Evolutionary conservation across 345 rosid species (phyloP).

Genomic region (Populus deltoides): DNA sequence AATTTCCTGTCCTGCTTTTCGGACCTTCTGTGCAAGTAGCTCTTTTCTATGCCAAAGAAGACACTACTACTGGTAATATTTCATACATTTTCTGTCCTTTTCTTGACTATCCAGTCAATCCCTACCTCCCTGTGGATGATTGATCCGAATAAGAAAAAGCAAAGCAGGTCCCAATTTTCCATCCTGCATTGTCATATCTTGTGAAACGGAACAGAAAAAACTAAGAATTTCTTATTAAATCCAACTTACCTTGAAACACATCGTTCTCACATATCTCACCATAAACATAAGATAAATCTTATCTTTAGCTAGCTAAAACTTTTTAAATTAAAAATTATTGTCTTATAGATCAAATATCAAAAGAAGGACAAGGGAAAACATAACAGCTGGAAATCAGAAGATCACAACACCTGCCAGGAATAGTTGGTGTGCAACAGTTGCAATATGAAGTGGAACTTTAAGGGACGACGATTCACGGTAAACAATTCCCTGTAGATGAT

Average conservation of each 20-base stretch:
- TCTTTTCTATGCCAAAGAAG: not conserved
- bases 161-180: too few relatives aligned
- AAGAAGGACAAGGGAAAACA: not conserved
- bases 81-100: too few relatives aligned
- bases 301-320: not conserved
- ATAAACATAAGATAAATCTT: too few relatives aligned
- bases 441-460: slow-evolving; percentile 78
- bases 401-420: slow-evolving; percentile 64
- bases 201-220: too few relatives aligned
- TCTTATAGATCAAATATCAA: not conserved
- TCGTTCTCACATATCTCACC: too few relatives aligned
- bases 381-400: not conserved
- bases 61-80: not conserved
- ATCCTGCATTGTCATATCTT: too few relatives aligned
- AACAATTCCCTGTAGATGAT: slow-evolving; percentile 75
- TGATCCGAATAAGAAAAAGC: too few relatives aligned
- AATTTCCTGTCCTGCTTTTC: not conserved
- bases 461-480: slow-evolving; percentile 61
- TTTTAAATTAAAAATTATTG: not conserved
- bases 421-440: slow-evolving; percentile 77
- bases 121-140: too few relatives aligned
- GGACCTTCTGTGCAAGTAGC: not conserved
- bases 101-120: too few relatives aligned
- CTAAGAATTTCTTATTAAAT: too few relatives aligned
- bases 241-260: too few relatives aligned